Percentiles rank a stretch among this genome's conserved stretches.
Conservation (phyloP, 352 stramenopile species). For the Pythium biforme region DNA sequence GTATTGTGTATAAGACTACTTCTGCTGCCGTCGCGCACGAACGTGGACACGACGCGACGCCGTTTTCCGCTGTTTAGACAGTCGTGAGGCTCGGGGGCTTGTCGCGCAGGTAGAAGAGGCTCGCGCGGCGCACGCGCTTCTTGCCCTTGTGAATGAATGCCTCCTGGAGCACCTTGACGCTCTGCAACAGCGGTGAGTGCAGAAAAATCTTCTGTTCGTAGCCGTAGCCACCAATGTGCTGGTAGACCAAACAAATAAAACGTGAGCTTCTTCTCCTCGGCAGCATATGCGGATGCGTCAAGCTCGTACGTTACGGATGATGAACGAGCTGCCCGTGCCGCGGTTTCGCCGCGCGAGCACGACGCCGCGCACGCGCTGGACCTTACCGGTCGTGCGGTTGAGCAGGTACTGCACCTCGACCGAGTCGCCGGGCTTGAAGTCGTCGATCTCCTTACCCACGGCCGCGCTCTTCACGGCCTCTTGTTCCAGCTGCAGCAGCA, state of each 20-base stretch:
- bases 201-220: conserved; percentile 90
- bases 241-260: not conserved
- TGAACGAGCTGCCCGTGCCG: conserved; percentile 78
- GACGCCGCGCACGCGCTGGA: conserved; percentile 79
- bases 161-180: conserved; percentile 85
- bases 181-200: conserved; percentile 86
- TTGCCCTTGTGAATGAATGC: conserved; percentile 91
- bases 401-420: conserved; percentile 83
- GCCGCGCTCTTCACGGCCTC: conserved; percentile 67
- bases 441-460: conserved; percentile 61
- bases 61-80: conserved; percentile 40
- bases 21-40: too few relatives aligned
- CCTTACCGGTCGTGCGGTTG: conserved; percentile 65
- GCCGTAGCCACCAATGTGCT: conserved; percentile 84
- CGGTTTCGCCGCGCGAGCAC: conserved; percentile 80
- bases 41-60: not conserved
- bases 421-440: conserved; percentile 74
- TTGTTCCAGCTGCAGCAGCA: conserved; percentile 67
- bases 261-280: not conserved
- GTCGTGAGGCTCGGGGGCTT: conserved; percentile 82
- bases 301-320: conserved; percentile 81
- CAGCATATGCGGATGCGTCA: not conserved
- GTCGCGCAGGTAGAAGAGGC: conserved; percentile 89
- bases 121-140: conserved; percentile 88
- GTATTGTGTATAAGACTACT: not conserved